Conservation (phyloP, 75 land plant genomes). For the Adiantum capillusveneris region DNA sequence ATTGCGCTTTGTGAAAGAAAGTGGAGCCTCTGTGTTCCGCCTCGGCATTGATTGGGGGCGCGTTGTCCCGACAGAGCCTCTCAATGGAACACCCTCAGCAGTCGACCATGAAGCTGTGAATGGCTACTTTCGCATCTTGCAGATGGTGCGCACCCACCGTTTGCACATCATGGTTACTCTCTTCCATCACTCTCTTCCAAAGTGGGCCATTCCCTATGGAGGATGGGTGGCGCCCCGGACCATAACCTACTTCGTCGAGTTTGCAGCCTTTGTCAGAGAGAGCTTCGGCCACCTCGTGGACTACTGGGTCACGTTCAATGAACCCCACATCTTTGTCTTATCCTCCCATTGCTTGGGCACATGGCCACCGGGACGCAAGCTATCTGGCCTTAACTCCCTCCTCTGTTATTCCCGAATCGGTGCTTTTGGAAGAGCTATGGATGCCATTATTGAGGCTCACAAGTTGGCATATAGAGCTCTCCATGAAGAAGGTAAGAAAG, state of each 20-base stretch:
- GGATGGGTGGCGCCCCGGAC: constrained; percentile 25
- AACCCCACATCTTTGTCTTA: constrained; percentile 30
- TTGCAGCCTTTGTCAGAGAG: constrained; percentile 16
- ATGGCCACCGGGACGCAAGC: constrained; percentile 28
- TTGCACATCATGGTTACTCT: constrained; percentile 36
- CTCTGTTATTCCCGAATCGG: constrained; percentile 24
- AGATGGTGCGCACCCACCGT: constrained; percentile 7
- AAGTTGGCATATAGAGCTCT: constrained; percentile 20
- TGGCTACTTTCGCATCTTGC: constrained; percentile 19
- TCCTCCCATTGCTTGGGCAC: constrained; percentile 28
- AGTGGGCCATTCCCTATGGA: constrained; percentile 26
- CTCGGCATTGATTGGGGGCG: constrained; percentile 38
- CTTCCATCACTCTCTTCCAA: constrained; percentile 35
- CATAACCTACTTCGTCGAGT: constrained; percentile 19
- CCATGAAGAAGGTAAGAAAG: constrained; percentile 6
- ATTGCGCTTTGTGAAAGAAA: constrained; percentile 18
- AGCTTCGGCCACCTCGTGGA: constrained; percentile 32
- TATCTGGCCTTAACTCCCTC: constrained; percentile 4
- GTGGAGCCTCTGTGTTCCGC: constrained; percentile 21
- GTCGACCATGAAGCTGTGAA: constrained; percentile 27
- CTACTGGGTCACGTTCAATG: constrained; percentile 36
- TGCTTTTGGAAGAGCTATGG: constrained; percentile 23
- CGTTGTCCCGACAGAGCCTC: constrained; percentile 26
- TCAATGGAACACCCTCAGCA: constrained; percentile 12
- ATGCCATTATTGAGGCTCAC: constrained; percentile 19